Conservation (phyloP, 495 filamentous ascomycete genomes). For the Penicillium maclennaniae region DNA sequence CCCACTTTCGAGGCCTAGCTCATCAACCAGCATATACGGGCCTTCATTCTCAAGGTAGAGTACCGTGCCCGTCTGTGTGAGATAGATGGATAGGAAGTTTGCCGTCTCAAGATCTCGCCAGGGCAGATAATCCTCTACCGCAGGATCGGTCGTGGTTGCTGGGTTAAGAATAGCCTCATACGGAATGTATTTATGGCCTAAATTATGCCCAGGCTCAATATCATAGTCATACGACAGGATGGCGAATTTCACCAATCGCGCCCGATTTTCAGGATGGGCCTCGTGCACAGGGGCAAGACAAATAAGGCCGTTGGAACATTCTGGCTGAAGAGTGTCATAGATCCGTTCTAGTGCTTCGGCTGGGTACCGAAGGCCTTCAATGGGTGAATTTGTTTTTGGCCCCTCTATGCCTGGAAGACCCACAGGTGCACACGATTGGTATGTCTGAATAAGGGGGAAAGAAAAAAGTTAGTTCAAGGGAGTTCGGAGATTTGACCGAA, state of each 20-base stretch:
- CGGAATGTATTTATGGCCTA: neutral
- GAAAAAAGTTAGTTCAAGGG: neutral
- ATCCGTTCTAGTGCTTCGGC: constrained; percentile 2
- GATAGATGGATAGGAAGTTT: constrained; percentile 1
- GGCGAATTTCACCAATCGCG: constrained; percentile 4
- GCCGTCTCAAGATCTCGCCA: neutral
- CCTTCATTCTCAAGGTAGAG: neutral
- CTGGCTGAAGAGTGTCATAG: constrained; percentile 1
- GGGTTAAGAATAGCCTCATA: constrained; percentile 2
- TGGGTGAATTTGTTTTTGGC: neutral
- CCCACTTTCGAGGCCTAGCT: neutral
- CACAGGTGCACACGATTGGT: constrained; percentile 4
- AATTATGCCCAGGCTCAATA: constrained; percentile 1
- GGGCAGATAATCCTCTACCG: constrained; percentile 4
- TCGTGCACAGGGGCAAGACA: constrained; percentile 2
- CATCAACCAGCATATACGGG: constrained; percentile 4
- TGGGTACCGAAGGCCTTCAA: constrained; percentile 4
- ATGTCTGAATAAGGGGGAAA: neutral
- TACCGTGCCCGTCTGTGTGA: constrained; percentile 2
- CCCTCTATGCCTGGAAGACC: constrained; percentile 5
- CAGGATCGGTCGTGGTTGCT: constrained; percentile 1
- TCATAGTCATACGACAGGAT: constrained; percentile 5
- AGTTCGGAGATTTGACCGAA: neutral
- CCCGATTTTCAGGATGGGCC: constrained; percentile 1
- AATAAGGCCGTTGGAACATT: neutral